phyloP scores from a whole-genome alignment of 352 stramenopile species.

The Pythium sukuiense region DNA sequence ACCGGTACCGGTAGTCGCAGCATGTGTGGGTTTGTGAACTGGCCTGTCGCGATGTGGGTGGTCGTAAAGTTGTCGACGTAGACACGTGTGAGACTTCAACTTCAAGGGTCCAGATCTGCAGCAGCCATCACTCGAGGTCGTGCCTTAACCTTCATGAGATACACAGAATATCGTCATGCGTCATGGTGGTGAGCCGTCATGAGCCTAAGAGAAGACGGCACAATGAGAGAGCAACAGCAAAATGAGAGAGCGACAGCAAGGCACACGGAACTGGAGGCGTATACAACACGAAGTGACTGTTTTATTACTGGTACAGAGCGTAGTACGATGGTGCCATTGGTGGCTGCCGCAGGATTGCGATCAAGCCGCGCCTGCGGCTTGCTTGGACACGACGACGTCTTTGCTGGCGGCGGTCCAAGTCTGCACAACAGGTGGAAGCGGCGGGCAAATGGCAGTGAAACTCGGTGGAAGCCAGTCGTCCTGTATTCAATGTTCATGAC shows the following conservation, averaged over 20 bases:
- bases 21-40: not conserved
- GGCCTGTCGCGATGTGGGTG: not conserved
- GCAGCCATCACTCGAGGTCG: not conserved
- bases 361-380: conserved; percentile 10
- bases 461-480: conserved; percentile 13
- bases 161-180: not conserved
- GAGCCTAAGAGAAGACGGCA: too few species aligned
- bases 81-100: not conserved
- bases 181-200: too few species aligned
- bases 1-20: not conserved
- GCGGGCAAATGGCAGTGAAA: conserved; percentile 9
- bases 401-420: not conserved
- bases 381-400: not conserved
- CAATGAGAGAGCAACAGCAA: too few species aligned
- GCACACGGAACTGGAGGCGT: too few species aligned
- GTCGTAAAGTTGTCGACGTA: not conserved
- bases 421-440: not conserved
- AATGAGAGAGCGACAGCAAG: too few species aligned
- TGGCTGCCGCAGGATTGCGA: too few species aligned
- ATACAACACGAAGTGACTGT: too few species aligned
- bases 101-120: not conserved
- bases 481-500: not conserved
- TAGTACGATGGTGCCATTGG: too few species aligned
- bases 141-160: too few species aligned
- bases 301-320: not conserved